Evolutionary conservation across 495 filamentous ascomycete species (phyloP).

Genomic region (Aspergillus panamensis): DNA sequence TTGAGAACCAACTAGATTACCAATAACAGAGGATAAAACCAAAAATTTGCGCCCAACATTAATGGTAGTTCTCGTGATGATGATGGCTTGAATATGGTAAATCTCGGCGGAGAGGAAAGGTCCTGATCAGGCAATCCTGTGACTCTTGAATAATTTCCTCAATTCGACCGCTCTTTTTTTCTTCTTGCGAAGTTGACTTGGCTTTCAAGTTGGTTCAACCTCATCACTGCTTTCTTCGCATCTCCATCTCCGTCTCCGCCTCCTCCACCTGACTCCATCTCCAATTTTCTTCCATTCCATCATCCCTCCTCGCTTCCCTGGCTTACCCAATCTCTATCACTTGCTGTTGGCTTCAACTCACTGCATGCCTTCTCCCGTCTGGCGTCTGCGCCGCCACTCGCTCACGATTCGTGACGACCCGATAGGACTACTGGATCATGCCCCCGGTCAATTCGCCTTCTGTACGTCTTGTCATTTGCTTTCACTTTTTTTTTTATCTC

Average conservation of each 20-base stretch:
- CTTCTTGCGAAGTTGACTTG: not conserved
- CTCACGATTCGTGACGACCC: constrained; percentile 2
- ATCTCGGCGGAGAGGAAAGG: not conserved
- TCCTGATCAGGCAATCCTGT: constrained; percentile 12
- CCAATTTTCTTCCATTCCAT: constrained; percentile 7
- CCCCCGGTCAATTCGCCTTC: constrained; percentile 31
- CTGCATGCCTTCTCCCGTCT: constrained; percentile 13
- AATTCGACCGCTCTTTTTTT: too few relatives aligned
- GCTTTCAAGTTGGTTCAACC: not conserved
- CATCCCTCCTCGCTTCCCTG: not conserved
- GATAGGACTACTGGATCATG: constrained; percentile 20
- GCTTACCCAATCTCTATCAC: not conserved
- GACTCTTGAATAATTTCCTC: constrained; percentile 1
- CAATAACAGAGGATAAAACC: too few relatives aligned
- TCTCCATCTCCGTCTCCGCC: constrained; percentile 12
- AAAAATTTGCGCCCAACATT: too few relatives aligned
- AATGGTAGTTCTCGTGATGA: not conserved
- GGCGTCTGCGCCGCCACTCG: constrained; percentile 17
- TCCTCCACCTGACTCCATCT: constrained; percentile 1
- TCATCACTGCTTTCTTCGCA: not conserved
- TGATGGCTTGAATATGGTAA: not conserved
- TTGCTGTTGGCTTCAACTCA: not conserved
- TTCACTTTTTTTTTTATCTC: not conserved
- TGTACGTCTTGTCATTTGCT: constrained; percentile 17
- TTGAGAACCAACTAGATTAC: too few relatives aligned